Conservation (phyloP, 2,329 filamentous ascomycete genomes). For the Aspergillus clavatus region DNA sequence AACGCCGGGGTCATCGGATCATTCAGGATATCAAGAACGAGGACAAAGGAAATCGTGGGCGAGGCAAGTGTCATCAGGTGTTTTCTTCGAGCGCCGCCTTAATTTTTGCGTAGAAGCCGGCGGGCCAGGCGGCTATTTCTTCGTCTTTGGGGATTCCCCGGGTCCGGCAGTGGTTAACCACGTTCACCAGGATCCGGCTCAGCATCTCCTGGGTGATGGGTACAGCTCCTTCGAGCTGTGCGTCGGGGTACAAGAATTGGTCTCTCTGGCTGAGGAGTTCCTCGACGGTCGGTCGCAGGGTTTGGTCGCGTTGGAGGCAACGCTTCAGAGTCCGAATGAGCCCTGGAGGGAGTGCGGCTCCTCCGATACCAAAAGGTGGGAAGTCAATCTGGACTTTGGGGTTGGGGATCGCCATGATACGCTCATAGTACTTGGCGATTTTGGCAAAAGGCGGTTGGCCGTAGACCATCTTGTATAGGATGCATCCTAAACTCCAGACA, state of each 20-base stretch:
- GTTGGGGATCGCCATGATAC: constrained; percentile 58
- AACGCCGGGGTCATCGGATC: constrained; percentile 20
- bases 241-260: constrained; percentile 56
- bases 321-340: constrained; percentile 53
- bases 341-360: constrained; percentile 50
- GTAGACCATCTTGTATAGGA: constrained; percentile 97
- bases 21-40: constrained; percentile 23
- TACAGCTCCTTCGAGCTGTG: constrained; percentile 41
- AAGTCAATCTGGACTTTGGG: constrained; percentile 47
- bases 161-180: constrained; percentile 56
- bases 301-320: constrained; percentile 57
- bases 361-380: constrained; percentile 43
- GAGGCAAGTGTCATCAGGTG: constrained; percentile 21
- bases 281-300: constrained; percentile 52
- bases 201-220: constrained; percentile 56
- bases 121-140: constrained; percentile 48
- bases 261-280: constrained; percentile 54
- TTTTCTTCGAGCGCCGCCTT: constrained; percentile 43
- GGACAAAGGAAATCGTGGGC: constrained; percentile 25
- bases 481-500: constrained; percentile 93
- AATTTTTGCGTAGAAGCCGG: constrained; percentile 46
- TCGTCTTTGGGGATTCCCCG: constrained; percentile 53
- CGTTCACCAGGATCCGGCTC: constrained; percentile 54
- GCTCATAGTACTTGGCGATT: constrained; percentile 78
- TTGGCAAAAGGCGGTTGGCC: constrained; percentile 94